Evolutionary conservation across 768 basidiomycete genomes (phyloP).

Genomic region (Collybia sordida): DNA sequence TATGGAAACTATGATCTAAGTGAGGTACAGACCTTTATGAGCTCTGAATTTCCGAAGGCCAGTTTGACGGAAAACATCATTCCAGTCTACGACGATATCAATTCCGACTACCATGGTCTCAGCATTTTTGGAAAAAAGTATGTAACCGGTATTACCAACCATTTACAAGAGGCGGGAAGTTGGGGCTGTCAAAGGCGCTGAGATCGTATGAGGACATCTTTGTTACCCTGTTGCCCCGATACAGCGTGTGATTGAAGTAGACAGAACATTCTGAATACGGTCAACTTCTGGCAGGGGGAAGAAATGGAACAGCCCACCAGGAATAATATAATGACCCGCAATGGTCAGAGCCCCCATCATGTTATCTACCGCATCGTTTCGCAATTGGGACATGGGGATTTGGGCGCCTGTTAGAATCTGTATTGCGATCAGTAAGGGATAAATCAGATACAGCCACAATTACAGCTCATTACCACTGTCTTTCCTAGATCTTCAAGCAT

Average conservation of each 20-base stretch:
- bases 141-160: slow-evolving; percentile 39
- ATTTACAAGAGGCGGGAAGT: slow-evolving; percentile 79
- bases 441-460: background rate
- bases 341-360: slow-evolving; percentile 85
- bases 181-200: slow-evolving; percentile 82
- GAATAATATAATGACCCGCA: slow-evolving; percentile 89
- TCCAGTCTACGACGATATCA: slow-evolving; percentile 89
- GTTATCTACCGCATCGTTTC: slow-evolving; percentile 96
- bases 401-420: slow-evolving; percentile 93
- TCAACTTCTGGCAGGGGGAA: background rate
- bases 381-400: slow-evolving; percentile 85
- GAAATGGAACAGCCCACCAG: slow-evolving; percentile 50
- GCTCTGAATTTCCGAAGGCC: slow-evolving; percentile 75
- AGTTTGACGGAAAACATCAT: slow-evolving; percentile 80
- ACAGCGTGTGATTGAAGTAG: slow-evolving; percentile 89
- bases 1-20: background rate
- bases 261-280: slow-evolving; percentile 68
- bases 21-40: slow-evolving; percentile 59
- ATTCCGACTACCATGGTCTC: slow-evolving; percentile 65
- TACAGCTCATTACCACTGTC: slow-evolving; percentile 62
- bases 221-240: slow-evolving; percentile 81
- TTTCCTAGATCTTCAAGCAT: slow-evolving; percentile 91
- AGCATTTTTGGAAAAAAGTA: slow-evolving; percentile 1
- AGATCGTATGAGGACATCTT: slow-evolving; percentile 83
- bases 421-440: background rate